Evolutionary conservation across 1,139 yeast genomes (phyloP), one percentile per base, ranked within the genome.

Genomic region (Komagataea norvegica): DNA sequence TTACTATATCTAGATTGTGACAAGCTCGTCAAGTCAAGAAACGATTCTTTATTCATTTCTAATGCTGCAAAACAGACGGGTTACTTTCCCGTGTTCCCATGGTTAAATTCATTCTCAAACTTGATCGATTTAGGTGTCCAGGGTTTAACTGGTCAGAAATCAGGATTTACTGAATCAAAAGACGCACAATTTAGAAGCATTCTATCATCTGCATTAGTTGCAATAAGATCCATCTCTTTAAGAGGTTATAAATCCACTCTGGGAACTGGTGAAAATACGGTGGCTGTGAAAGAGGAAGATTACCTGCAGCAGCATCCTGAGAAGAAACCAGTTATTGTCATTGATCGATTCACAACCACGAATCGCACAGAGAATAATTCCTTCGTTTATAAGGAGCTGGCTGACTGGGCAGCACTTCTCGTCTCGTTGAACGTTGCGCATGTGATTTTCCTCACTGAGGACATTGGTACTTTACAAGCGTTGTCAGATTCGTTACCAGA

Each of bases 61-160:
- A 71, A 72, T 33, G 74, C 88, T 10, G 88, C 97, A 0, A 65
- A 64, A 26, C 89, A 86, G 56, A 57, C 88, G 25, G 97, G 98
- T 1, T 91, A 91, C 59, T 86, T 76, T 65, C 98, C 98, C 0
- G 81, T 87, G 3, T 91, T 91, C 59, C 85, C 96, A 9, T 91
- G 97, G 96, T 66, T 89, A 46, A 87, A 86, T 56, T 75, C 85
- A 5, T 65, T 89, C 18, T 77, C 95, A 0, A 77, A 78, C 44
- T 81, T 88, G 44, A 65, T 87, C 37, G 98, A 91, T 60, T 70
- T 93, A 50, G 88, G 80, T 38, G 84, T 85, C 13, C 95, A 87
- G 57, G 91, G 96, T 38, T 58, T 91, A 31, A 88, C 96, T 1
- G 98, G 98, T 0, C 96, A 88, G 58, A 87, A 87, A 54, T 82